Percentiles rank a stretch among this genome's conserved stretches.
Evolutionary conservation across 1,284 basidiomycete genomes (phyloP).

Genomic region (Sanguinoderma infundibulare): DNA sequence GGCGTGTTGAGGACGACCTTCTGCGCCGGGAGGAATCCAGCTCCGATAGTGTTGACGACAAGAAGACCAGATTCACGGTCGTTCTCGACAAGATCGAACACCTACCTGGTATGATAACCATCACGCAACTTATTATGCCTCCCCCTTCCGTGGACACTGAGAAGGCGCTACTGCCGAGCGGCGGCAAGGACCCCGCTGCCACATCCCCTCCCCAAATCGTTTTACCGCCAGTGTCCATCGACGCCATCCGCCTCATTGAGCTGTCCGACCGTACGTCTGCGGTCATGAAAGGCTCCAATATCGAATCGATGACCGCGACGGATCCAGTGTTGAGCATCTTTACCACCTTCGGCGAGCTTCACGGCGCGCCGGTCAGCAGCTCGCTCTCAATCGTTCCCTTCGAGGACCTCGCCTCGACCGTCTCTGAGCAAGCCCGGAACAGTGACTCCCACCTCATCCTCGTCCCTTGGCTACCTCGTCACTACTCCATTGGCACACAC

Average conservation of each 20-base stretch:
- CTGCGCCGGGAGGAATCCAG: not conserved
- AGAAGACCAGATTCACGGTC: conserved; percentile 72
- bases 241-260: conserved; percentile 66
- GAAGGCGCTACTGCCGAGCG: not conserved
- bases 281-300: conserved; percentile 68
- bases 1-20: conserved; percentile 8
- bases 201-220: conserved; percentile 2
- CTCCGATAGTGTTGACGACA: conserved; percentile 29
- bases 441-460: conserved; percentile 59
- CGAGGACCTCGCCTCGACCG: conserved; percentile 57
- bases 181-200: conserved; percentile 9
- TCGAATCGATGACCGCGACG: conserved; percentile 54
- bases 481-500: conserved; percentile 25
- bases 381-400: conserved; percentile 62
- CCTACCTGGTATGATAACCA: conserved; percentile 74
- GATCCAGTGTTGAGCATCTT: conserved; percentile 70
- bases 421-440: conserved; percentile 54
- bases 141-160: conserved; percentile 30
- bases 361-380: conserved; percentile 55
- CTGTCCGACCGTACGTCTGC: conserved; percentile 73
- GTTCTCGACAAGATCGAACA: conserved; percentile 94
- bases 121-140: conserved; percentile 67
- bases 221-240: conserved; percentile 27
- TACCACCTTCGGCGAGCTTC: conserved; percentile 62
- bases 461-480: conserved; percentile 64